phyloP scores from a whole-genome alignment of 352 stramenopile genomes.

The Pythium guiyangense region DNA sequence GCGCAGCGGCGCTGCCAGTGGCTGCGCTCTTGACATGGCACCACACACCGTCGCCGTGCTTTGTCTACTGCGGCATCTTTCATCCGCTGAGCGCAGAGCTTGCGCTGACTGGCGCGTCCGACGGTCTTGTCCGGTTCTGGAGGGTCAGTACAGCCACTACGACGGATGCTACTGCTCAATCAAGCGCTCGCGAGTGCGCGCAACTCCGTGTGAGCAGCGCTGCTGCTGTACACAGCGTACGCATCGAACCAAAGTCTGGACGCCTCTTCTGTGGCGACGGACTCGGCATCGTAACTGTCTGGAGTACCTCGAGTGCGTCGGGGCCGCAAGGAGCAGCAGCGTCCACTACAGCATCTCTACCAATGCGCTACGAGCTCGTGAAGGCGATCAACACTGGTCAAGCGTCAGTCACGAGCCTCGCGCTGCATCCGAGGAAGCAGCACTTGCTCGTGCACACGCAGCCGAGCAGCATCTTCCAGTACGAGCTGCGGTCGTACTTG shows the following conservation, averaged over 20 bases:
- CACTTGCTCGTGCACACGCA: slow-evolving; percentile 67
- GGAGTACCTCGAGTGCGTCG: slow-evolving; percentile 10
- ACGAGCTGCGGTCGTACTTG: slow-evolving; percentile 69
- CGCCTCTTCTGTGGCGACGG: slow-evolving; percentile 62
- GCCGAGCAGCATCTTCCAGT: slow-evolving; percentile 58
- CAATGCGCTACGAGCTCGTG: slow-evolving; percentile 25
- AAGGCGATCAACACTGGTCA: slow-evolving; percentile 56
- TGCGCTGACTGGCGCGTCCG: slow-evolving; percentile 43
- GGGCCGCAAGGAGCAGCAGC: neutral
- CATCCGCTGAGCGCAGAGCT: slow-evolving; percentile 23
- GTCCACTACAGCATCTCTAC: neutral
- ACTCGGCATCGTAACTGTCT: slow-evolving; percentile 43
- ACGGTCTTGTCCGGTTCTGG: slow-evolving; percentile 49
- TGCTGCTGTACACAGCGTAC: slow-evolving; percentile 44
- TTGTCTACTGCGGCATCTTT: slow-evolving; percentile 67
- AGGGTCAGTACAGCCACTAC: slow-evolving; percentile 6
- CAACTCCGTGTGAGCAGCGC: slow-evolving; percentile 18
- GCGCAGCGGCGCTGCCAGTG: neutral
- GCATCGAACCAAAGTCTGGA: slow-evolving; percentile 32
- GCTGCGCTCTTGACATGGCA: slow-evolving; percentile 26
- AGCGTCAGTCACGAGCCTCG: slow-evolving; percentile 41
- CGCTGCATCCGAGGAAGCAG: slow-evolving; percentile 57
- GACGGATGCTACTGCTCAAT: neutral
- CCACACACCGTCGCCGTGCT: slow-evolving; percentile 46
- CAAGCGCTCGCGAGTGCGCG: neutral